Evolutionary conservation across 768 basidiomycete genomes (phyloP).

Genomic region (Hygrophoropsis aurantiaca): DNA sequence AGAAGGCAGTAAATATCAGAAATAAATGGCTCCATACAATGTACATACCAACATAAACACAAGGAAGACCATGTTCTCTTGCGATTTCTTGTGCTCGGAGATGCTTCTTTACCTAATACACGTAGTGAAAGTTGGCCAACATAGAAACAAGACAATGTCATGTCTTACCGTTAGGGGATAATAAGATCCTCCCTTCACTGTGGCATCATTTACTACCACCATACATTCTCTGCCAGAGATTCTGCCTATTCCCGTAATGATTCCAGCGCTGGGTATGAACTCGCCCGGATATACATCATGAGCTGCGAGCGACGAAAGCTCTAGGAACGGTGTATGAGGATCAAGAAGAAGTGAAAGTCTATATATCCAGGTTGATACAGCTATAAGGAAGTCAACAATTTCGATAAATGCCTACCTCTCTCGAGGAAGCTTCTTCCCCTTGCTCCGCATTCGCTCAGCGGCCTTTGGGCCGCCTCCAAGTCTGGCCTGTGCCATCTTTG

Average conservation of each 20-base stretch:
- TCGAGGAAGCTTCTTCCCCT: constrained; percentile 81
- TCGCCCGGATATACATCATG: constrained; percentile 81
- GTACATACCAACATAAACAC: constrained; percentile 83
- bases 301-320: constrained; percentile 83
- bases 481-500: constrained; percentile 56
- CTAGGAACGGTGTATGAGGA: constrained; percentile 85
- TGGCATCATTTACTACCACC: constrained; percentile 91
- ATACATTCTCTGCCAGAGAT: constrained; percentile 84
- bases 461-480: constrained; percentile 77
- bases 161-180: constrained; percentile 74
- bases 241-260: constrained; percentile 84
- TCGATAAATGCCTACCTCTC: constrained; percentile 56
- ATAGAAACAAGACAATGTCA: neutral
- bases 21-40: neutral
- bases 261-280: constrained; percentile 82
- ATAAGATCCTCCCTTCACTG: constrained; percentile 91
- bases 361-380: constrained; percentile 2
- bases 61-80: constrained; percentile 85
- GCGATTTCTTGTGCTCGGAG: constrained; percentile 93
- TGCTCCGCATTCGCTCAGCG: constrained; percentile 67
- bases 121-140: neutral
- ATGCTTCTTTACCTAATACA: constrained; percentile 84
- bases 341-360: constrained; percentile 79
- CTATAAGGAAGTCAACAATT: neutral
- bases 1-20: constrained; percentile 6